These are phyloP conservation scores for Saturnispora galanensis DNA, from an alignment of 805 yeast genomes.

Conservation along the genomic window DNA sequence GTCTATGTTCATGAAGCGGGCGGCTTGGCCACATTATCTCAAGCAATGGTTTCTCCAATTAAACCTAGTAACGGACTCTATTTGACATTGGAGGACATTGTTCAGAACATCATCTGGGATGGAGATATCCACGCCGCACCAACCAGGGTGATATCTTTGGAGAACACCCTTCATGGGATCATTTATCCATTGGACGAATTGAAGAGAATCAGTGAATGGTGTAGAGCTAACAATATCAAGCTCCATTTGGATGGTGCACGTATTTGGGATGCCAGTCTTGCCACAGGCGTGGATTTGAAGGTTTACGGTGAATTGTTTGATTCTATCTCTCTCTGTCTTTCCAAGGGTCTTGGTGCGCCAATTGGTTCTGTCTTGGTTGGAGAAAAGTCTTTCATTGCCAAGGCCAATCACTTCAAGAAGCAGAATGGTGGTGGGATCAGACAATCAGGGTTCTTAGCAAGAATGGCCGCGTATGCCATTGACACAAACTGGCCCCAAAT, in stretches of 20 bases:
- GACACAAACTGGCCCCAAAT: conserved; percentile 59
- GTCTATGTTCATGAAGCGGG: conserved; percentile 82
- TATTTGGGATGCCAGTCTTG: conserved; percentile 78
- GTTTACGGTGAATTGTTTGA: conserved; percentile 75
- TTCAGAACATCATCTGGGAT: conserved; percentile 48
- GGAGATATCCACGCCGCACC: conserved; percentile 88
- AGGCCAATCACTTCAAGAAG: conserved; percentile 78
- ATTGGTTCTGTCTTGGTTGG: conserved; percentile 86
- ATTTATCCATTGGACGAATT: conserved; percentile 75
- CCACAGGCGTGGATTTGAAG: conserved; percentile 53
- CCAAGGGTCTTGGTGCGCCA: conserved; percentile 90
- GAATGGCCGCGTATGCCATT: conserved; percentile 71
- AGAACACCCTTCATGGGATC: conserved; percentile 81
- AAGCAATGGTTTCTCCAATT: conserved; percentile 85
- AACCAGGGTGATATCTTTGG: conserved; percentile 73
- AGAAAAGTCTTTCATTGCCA: conserved; percentile 41
- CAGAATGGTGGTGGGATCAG: conserved; percentile 93
- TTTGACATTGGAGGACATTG: conserved; percentile 72
- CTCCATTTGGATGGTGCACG: conserved; percentile 93
- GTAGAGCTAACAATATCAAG: conserved; percentile 44
- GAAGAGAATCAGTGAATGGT: conserved; percentile 58
- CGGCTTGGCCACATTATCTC: conserved; percentile 81
- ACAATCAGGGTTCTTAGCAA: conserved; percentile 73
- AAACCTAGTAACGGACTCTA: conserved; percentile 66
- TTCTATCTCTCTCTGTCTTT: conserved; percentile 80